phyloP scores from a whole-genome alignment of 2,329 filamentous ascomycete species.

The Ramularia collo-cygni region DNA sequence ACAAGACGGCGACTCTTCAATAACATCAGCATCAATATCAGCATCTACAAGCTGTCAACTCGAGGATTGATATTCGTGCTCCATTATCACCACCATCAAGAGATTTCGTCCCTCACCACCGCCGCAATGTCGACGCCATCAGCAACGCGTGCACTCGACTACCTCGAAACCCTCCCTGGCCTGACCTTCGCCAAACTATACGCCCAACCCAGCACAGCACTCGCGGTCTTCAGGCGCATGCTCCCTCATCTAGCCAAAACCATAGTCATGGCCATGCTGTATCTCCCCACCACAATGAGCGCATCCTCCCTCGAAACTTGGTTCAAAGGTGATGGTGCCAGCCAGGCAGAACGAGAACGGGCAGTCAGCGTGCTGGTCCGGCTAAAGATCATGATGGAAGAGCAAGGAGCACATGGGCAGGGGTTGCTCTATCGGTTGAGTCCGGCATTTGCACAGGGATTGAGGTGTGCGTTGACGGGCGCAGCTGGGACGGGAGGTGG shows the following conservation, averaged over 20 bases:
- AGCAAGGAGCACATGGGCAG: conserved; percentile 50
- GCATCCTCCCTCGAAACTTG: conserved; percentile 78
- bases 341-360: conserved; percentile 61
- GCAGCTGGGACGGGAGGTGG: conserved; percentile 49
- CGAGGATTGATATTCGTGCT: too few relatives aligned
- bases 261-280: conserved; percentile 91
- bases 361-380: conserved; percentile 73
- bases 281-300: conserved; percentile 73
- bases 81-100: too few relatives aligned
- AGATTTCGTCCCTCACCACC: conserved; percentile 3
- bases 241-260: conserved; percentile 88
- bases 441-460: conserved; percentile 72
- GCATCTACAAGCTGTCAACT: too few relatives aligned
- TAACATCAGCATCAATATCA: too few relatives aligned
- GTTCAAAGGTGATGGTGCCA: conserved; percentile 58
- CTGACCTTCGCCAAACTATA: conserved; percentile 88
- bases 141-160: conserved; percentile 66
- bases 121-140: conserved; percentile 39
- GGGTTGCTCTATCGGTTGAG: conserved; percentile 70
- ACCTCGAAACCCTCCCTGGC: conserved; percentile 84
- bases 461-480: conserved; percentile 73
- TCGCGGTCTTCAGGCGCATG: conserved; percentile 97
- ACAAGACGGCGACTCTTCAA: too few relatives aligned
- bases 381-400: conserved; percentile 76
- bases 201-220: conserved; percentile 87